Base-by-base conservation (phyloP, 148 eudicot species). In the Silene uniflora region DNA sequence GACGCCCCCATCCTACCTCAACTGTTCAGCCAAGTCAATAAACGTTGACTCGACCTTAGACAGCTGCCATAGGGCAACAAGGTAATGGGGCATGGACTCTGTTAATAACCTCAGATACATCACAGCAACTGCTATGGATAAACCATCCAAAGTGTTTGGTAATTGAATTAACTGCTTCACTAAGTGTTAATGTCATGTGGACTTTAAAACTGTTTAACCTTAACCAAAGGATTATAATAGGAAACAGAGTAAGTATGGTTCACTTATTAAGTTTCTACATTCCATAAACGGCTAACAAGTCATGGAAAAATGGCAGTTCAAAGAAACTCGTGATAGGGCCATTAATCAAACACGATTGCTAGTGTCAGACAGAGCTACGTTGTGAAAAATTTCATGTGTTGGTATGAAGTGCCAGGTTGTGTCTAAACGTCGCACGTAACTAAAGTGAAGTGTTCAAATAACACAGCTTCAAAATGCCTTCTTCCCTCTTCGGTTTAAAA, bases 1-100 rank as follows among this genome's bases (percentile, higher is more conserved):
- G 62, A 71, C 32, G 80, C 77, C 84, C 72, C 84, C 73, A 60
- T 77, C 77, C 74, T 52, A 35, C 55, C 77, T 73, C 75, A 77
- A 81, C 70, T 81, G 77, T 69, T 77, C 73, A 75, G 79, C 76
- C 78, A 81, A 52, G 74, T 81, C 81, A 81, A 77, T 18, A 32
- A 61, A 7, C n/a, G 77, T 77, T 77, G 80, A 81, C 81, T 77
- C 55, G 81, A 21, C 84, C 67, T 77, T 77, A 69, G 75, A 73
- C 70, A 62, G 78, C 73, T 47, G 19, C 80, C 21, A 77, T 73
- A 49, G 65, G 83, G 75, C 83, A 76, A 21, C 46, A 60, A 64
- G 9, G 27, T 61, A 67, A 67, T 12, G 54, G 62, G 61, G 14
- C 58, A 52, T 47, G 60, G 47, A 44, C 69, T 47, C 18, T 72